A percentile compares a stretch with the other conserved stretches of the same genome.
These are phyloP conservation scores for Kwoniella europaea DNA, from an alignment of 768 basidiomycete species.

Conservation along the genomic window DNA sequence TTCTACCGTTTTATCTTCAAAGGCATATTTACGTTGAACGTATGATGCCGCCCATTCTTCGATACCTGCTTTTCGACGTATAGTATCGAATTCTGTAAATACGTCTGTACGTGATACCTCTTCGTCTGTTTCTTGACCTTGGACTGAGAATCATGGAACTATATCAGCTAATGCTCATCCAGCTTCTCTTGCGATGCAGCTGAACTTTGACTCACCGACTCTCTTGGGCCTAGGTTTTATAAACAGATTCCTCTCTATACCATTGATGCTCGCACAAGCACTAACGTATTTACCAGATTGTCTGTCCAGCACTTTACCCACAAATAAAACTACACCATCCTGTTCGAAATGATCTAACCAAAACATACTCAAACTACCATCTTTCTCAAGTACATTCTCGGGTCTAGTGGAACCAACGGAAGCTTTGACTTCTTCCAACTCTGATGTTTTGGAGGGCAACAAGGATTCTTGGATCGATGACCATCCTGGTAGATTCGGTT, in stretches of 20 bases:
- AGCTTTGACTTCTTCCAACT: constrained; percentile 47
- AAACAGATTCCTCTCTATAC: constrained; percentile 86
- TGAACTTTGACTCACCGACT: constrained; percentile 59
- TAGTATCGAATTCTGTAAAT: constrained; percentile 78
- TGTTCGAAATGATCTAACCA: constrained; percentile 96
- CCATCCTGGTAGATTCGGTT: constrained; percentile 39
- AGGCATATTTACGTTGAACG: constrained; percentile 89
- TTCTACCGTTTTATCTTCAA: constrained; percentile 82
- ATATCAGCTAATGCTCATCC: not conserved
- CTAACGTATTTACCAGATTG: constrained; percentile 67
- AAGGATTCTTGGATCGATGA: constrained; percentile 44
- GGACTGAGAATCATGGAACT: constrained; percentile 55
- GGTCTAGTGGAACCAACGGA: constrained; percentile 35
- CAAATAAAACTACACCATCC: constrained; percentile 77
- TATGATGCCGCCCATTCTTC: constrained; percentile 79
- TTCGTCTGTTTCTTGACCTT: constrained; percentile 73
- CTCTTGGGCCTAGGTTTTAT: constrained; percentile 76
- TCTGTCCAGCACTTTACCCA: constrained; percentile 89
- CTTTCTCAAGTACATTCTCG: constrained; percentile 70
- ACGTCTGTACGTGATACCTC: constrained; percentile 74
- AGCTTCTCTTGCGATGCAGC: not conserved
- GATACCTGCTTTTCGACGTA: constrained; percentile 74
- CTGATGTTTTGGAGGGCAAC: constrained; percentile 26
- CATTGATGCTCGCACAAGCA: constrained; percentile 82
- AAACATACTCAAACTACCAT: constrained; percentile 86